Evolutionary conservation across 1,284 basidiomycete genomes (phyloP).

Genomic region (Apiotrichum gamsii): DNA sequence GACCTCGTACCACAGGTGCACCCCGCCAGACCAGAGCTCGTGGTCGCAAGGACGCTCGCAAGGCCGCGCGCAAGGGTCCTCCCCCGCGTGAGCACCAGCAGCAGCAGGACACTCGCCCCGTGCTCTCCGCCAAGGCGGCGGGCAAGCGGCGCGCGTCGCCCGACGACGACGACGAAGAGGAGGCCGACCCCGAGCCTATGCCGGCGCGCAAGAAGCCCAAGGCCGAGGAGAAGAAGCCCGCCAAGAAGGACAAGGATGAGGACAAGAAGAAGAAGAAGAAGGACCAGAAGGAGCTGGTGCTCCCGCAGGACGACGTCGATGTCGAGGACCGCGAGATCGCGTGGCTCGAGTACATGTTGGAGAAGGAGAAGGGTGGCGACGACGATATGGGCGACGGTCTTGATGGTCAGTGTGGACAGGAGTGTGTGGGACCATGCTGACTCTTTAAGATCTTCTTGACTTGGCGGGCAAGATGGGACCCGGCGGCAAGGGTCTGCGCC

Average conservation of each 20-base stretch:
- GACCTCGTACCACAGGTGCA: conserved; percentile 8
- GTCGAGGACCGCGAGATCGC: conserved; percentile 71
- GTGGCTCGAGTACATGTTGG: conserved; percentile 65
- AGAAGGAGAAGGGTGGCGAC: conserved; percentile 49
- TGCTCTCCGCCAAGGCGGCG: conserved; percentile 1
- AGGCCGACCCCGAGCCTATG: conserved; percentile 27
- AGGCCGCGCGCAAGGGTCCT: conserved; percentile 18
- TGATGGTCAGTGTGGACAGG: conserved; percentile 54
- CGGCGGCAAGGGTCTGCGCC: conserved; percentile 17
- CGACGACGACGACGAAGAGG: conserved; percentile 30
- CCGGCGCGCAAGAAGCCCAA: conserved; percentile 11
- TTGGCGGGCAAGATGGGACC: conserved; percentile 43
- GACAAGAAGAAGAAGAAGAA: conserved; percentile 17
- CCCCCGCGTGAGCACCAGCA: conserved; percentile 31
- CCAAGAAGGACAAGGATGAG: conserved; percentile 9
- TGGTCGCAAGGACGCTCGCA: conserved; percentile 12
- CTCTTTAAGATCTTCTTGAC: conserved; percentile 54
- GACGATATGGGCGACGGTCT: conserved; percentile 50
- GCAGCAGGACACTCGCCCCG: not conserved
- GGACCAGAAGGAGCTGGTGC: conserved; percentile 36
- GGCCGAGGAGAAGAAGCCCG: conserved; percentile 16
- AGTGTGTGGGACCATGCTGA: no score
- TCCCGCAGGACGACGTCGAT: conserved; percentile 28
- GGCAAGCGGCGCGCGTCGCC: conserved; percentile 10
- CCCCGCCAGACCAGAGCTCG: not conserved